Conservation (phyloP, 129 eudicot species). For the Artemisia annua region DNA sequence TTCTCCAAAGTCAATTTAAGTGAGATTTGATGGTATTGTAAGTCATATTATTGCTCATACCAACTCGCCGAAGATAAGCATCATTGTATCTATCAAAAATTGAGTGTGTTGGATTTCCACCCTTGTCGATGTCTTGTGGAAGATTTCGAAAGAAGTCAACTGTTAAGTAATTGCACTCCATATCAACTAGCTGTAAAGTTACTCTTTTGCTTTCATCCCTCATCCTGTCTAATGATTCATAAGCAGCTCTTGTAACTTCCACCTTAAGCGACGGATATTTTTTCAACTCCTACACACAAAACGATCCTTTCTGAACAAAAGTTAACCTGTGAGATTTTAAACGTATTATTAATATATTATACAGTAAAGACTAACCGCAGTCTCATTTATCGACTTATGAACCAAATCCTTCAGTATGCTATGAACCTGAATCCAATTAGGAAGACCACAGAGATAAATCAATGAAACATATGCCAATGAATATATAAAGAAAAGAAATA, state of each 20-base stretch:
- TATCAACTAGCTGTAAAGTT: constrained; percentile 86
- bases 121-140: constrained; percentile 96
- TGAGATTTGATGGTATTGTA: neutral
- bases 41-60: constrained; percentile 34
- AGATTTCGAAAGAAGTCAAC: constrained; percentile 95
- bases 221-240: constrained; percentile 84
- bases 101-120: constrained; percentile 96
- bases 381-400: constrained; percentile 81
- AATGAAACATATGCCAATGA: too few species aligned
- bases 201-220: constrained; percentile 88
- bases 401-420: constrained; percentile 82
- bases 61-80: constrained; percentile 84
- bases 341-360: neutral
- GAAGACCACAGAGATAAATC: neutral
- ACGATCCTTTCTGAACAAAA: too few species aligned
- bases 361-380: constrained; percentile 49
- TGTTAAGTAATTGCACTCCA: constrained; percentile 91
- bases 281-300: constrained; percentile 73
- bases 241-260: constrained; percentile 78
- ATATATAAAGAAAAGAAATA: neutral
- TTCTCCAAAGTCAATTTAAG: neutral
- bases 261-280: constrained; percentile 89
- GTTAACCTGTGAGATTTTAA: neutral
- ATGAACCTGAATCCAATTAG: constrained; percentile 65
- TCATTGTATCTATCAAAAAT: constrained; percentile 89